phyloP scores from a whole-genome alignment of 345 rosid genomes.

The Syzygium grande region DNA sequence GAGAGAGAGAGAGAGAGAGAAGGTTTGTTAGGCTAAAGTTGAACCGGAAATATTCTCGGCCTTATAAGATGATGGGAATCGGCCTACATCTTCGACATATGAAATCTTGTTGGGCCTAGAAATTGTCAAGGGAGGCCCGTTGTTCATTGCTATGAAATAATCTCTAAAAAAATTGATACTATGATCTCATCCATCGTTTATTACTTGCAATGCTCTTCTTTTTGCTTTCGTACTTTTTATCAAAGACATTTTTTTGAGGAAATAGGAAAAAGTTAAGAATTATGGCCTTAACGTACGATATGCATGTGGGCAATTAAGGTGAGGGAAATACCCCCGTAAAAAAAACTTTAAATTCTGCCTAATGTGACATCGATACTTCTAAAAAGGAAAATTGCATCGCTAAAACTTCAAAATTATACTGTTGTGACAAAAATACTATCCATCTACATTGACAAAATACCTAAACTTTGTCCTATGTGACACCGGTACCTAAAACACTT shows the following conservation, averaged over 20 bases:
- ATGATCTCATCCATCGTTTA: neutral
- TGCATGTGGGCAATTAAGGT: neutral
- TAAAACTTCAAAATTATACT: too few relatives aligned
- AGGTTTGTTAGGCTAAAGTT: neutral
- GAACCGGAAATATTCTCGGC: neutral
- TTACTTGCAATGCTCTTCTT: too few relatives aligned
- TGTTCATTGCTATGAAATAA: neutral
- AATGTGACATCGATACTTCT: fast-evolving
- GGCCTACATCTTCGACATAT: neutral
- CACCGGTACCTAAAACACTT: neutral
- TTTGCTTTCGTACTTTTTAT: too few relatives aligned
- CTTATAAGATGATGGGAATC: neutral
- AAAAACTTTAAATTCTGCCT: neutral
- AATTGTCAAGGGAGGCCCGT: neutral
- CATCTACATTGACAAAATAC: neutral
- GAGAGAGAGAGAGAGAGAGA: neutral
- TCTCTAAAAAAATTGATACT: neutral
- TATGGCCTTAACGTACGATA: neutral
- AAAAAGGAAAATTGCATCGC: neutral
- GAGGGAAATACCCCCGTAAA: neutral
- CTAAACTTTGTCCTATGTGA: too few relatives aligned
- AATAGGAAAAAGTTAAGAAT: neutral
- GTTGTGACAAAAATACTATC: neutral
- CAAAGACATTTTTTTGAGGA: too few relatives aligned
- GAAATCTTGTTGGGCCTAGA: neutral